Conservation (phyloP, 768 basidiomycete species). For the Suillus ampliporus region DNA sequence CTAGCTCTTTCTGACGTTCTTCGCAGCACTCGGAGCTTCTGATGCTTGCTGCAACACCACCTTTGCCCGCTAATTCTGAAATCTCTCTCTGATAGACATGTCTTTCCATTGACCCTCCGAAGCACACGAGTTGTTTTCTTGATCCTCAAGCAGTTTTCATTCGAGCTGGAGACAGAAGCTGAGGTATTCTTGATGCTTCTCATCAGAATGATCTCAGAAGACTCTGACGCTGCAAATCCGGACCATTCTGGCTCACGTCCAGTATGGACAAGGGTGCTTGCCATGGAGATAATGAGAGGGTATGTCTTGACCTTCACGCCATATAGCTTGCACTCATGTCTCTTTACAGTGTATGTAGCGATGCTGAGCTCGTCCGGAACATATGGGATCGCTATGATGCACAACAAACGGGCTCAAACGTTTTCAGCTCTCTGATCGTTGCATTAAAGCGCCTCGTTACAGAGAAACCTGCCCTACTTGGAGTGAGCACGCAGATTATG, state of each 20-base stretch:
- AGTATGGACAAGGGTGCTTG: constrained; percentile 87
- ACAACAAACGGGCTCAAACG: constrained; percentile 61
- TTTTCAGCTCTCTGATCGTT: constrained; percentile 79
- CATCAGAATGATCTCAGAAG: constrained; percentile 67
- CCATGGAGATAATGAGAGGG: constrained; percentile 94
- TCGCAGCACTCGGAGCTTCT: constrained; percentile 80
- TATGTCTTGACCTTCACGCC: constrained; percentile 31
- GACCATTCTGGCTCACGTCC: constrained; percentile 52
- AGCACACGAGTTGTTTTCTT: constrained; percentile 94
- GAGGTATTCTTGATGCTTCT: constrained; percentile 85
- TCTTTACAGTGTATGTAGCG: constrained; percentile 67
- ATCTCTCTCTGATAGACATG: constrained; percentile 77
- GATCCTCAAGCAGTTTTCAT: constrained; percentile 88
- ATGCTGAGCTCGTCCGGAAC: constrained; percentile 76
- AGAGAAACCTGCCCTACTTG: constrained; percentile 86
- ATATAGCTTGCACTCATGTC: neutral
- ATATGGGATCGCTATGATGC: constrained; percentile 82
- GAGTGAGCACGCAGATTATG: constrained; percentile 78
- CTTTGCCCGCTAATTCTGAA: constrained; percentile 91
- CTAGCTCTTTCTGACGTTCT: constrained; percentile 10
- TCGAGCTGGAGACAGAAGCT: constrained; percentile 78
- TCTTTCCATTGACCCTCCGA: constrained; percentile 88
- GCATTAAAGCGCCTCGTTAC: constrained; percentile 86
- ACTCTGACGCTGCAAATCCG: constrained; percentile 38
- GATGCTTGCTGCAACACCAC: constrained; percentile 84